Evolutionary conservation across 2,329 filamentous ascomycete genomes (phyloP).

Genomic region (Dactylonectria macrodidyma): DNA sequence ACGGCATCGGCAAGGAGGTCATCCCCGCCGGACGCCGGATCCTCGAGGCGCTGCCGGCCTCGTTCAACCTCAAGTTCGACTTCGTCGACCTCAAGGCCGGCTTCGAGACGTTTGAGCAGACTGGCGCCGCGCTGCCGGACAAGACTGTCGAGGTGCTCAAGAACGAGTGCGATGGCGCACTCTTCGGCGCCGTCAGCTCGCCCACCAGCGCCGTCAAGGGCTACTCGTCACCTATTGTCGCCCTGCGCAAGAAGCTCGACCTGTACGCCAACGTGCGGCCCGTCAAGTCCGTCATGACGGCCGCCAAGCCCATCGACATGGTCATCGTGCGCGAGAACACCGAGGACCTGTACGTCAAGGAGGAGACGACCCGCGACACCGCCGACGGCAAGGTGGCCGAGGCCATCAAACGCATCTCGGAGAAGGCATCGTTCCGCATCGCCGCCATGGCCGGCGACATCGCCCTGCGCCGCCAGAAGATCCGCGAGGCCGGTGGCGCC

Average conservation of each 20-base stretch:
- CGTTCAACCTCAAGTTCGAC: constrained; percentile 92
- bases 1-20: constrained; percentile 98
- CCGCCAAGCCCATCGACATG: constrained; percentile 84
- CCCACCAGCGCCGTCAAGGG: constrained; percentile 91
- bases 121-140: constrained; percentile 89
- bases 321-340: constrained; percentile 99
- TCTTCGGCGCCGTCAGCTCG: constrained; percentile 96
- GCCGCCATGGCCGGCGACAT: constrained; percentile 96
- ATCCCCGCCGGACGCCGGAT: constrained; percentile 94
- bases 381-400: constrained; percentile 90
- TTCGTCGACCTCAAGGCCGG: constrained; percentile 95
- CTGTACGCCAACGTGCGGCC: constrained; percentile 98
- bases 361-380: constrained; percentile 87
- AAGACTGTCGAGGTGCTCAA: constrained; percentile 91
- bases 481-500: constrained; percentile 72
- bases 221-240: constrained; percentile 97
- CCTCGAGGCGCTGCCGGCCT: constrained; percentile 92
- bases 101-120: constrained; percentile 93
- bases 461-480: constrained; percentile 86
- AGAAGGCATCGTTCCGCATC: constrained; percentile 88
- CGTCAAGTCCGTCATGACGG: constrained; percentile 85
- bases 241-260: constrained; percentile 93
- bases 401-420: constrained; percentile 96
- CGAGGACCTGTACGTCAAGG: constrained; percentile 98
- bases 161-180: constrained; percentile 92